phyloP scores from a whole-genome alignment of 163 green algal species.

The Scenedesmus sp. region DNA sequence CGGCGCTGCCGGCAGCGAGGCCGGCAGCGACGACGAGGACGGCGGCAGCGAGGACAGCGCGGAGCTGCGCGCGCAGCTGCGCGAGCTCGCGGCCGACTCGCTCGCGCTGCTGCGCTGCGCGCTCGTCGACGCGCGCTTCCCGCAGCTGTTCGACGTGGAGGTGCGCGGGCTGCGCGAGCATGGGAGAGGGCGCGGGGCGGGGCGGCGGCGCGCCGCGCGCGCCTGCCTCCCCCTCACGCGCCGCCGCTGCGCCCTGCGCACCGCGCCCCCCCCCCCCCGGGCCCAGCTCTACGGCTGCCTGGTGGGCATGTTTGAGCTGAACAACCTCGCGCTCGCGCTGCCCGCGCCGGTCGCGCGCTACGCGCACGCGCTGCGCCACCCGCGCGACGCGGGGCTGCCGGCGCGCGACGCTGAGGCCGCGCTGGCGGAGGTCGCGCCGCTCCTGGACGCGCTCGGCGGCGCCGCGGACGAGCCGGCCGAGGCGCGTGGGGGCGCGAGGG shows the following conservation, averaged over 20 bases:
- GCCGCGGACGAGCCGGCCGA: conserved; percentile 57
- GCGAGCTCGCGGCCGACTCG: conserved; percentile 74
- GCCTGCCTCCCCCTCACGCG: neutral
- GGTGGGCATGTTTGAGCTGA: conserved; percentile 96
- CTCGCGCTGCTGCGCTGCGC: conserved; percentile 66
- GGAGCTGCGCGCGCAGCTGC: conserved; percentile 69
- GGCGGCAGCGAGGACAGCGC: conserved; percentile 75
- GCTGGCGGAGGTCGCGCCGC: conserved; percentile 55
- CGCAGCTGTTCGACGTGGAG: conserved; percentile 68
- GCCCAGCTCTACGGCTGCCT: conserved; percentile 78
- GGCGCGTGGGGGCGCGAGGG: too few relatives aligned
- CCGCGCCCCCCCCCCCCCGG: too few relatives aligned
- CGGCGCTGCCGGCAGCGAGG: conserved; percentile 51
- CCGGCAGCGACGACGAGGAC: conserved; percentile 74
- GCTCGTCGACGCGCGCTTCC: conserved; percentile 53
- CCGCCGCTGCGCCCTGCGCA: too few relatives aligned
- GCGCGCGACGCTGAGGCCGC: conserved; percentile 15
- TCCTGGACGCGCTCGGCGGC: conserved; percentile 73
- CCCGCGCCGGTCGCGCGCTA: conserved; percentile 74
- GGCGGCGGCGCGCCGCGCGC: neutral
- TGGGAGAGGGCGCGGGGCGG: too few relatives aligned
- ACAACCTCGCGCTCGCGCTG: conserved; percentile 88
- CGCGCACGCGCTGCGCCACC: conserved; percentile 58
- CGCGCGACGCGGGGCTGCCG: neutral
- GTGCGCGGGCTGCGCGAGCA: conserved; percentile 16